Evolutionary conservation across 441 rosid species (phyloP).

Genomic region (Mallotus repandus): DNA sequence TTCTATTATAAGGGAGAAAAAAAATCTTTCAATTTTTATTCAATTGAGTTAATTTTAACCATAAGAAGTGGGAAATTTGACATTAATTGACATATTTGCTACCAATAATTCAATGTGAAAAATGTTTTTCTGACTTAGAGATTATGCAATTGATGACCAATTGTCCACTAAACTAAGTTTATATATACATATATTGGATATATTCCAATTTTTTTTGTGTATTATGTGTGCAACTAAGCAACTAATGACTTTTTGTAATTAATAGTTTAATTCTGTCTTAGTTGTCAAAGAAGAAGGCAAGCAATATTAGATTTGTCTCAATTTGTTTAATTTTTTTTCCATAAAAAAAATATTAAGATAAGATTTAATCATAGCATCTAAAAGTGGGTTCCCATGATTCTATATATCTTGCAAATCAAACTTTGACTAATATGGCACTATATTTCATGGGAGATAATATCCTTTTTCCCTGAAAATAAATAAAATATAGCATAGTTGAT

Average conservation of each 20-base stretch:
- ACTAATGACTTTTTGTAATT: neutral
- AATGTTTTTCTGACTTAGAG: neutral
- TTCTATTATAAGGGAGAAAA: neutral
- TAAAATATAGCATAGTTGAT: too few relatives aligned
- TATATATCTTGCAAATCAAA: neutral
- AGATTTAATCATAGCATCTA: constrained; percentile 1
- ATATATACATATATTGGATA: neutral
- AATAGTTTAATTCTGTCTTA: neutral
- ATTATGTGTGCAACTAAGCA: too few relatives aligned
- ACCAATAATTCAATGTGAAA: too few relatives aligned
- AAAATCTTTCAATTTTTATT: neutral
- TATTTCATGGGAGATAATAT: too few relatives aligned
- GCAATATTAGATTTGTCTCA: neutral
- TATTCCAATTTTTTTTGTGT: too few relatives aligned
- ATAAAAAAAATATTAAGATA: neutral
- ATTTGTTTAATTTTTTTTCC: too few relatives aligned
- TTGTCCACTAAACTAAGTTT: constrained; percentile 4
- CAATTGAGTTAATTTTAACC: neutral
- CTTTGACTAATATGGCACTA: neutral
- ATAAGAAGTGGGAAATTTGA: too few relatives aligned
- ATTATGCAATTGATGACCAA: constrained; percentile 1
- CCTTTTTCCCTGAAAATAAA: too few relatives aligned
- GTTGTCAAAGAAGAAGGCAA: constrained; percentile 20
- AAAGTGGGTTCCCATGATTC: neutral
- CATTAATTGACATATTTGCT: too few relatives aligned